Conservation (phyloP, 2,329 filamentous ascomycete species). For the Simplicillium sp. region DNA sequence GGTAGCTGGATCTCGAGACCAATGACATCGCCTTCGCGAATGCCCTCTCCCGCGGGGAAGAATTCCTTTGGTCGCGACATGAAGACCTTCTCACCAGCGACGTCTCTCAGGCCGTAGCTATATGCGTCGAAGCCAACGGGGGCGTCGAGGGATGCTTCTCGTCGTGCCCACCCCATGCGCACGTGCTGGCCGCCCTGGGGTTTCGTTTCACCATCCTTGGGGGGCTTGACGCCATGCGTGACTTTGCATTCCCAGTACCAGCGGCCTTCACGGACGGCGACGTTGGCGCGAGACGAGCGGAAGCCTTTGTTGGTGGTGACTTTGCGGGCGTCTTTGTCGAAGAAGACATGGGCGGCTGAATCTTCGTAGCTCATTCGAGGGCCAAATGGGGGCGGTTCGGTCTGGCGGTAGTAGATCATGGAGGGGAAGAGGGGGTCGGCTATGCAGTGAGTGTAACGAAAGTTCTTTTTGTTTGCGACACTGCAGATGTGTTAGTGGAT, state of each 20-base stretch:
- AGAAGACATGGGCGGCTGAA: conserved; percentile 73
- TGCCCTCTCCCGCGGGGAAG: conserved; percentile 67
- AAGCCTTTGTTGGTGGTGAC: conserved; percentile 90
- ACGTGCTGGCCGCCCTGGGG: conserved; percentile 52
- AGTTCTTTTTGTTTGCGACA: conserved; percentile 60
- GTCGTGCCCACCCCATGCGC: conserved; percentile 76
- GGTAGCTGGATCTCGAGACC: conserved; percentile 89
- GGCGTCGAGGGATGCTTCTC: conserved; percentile 73
- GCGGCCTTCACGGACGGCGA: conserved; percentile 78
- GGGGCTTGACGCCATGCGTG: conserved; percentile 56
- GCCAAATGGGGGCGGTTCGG: conserved; percentile 74
- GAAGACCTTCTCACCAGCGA: conserved; percentile 83
- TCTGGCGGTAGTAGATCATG: conserved; percentile 80
- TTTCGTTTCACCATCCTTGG: conserved; percentile 30
- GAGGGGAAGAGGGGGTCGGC: conserved; percentile 81
- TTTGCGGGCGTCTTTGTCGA: conserved; percentile 64
- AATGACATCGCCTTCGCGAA: conserved; percentile 86
- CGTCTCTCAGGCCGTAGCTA: conserved; percentile 87
- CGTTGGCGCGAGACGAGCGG: conserved; percentile 82
- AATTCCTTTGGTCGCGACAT: conserved; percentile 91
- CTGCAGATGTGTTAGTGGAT: conserved; percentile 18
- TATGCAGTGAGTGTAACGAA: conserved; percentile 84
- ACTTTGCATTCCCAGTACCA: conserved; percentile 95
- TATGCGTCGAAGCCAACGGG: conserved; percentile 86
- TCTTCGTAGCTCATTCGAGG: conserved; percentile 90